phyloP scores from a whole-genome alignment of 2,329 filamentous ascomycete species.

The Bimuria novae-zelandiae region DNA sequence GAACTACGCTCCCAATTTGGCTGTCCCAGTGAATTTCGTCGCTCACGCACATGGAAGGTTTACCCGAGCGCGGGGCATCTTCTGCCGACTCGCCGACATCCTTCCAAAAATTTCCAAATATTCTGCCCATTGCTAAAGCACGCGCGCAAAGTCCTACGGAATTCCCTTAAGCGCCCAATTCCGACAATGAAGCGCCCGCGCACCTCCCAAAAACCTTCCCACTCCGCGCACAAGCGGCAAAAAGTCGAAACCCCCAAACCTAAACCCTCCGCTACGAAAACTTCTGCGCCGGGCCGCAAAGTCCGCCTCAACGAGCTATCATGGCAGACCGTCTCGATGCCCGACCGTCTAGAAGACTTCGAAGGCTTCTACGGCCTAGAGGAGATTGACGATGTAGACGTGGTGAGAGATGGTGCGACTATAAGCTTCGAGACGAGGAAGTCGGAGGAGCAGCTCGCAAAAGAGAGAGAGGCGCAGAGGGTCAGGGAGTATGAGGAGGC shows the following conservation, averaged over 20 bases:
- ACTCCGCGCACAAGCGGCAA: conserved; percentile 50
- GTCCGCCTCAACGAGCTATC: conserved; percentile 58
- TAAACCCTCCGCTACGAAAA: conserved; percentile 19
- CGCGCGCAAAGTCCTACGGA: conserved; percentile 9
- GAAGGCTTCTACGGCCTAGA: conserved; percentile 92
- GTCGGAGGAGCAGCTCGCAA: conserved; percentile 30
- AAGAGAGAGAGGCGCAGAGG: conserved; percentile 27
- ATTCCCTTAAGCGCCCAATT: background rate
- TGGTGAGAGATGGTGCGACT: conserved; percentile 64
- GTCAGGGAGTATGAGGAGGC: conserved; percentile 11
- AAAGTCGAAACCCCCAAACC: conserved; percentile 37
- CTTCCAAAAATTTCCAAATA: conserved; percentile 20
- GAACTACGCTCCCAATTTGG: background rate
- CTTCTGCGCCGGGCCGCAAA: conserved; percentile 26
- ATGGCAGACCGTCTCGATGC: conserved; percentile 69
- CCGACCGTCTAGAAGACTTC: conserved; percentile 82
- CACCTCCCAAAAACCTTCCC: conserved; percentile 44
- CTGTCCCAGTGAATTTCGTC: conserved; percentile 1
- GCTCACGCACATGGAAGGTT: conserved; percentile 17
- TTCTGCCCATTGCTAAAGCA: conserved; percentile 6
- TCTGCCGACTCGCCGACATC: conserved; percentile 2
- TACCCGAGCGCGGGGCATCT: conserved; percentile 26
- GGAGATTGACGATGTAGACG: conserved; percentile 87
- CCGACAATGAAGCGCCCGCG: conserved; percentile 45
- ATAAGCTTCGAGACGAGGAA: conserved; percentile 47